These are phyloP conservation scores for Suhomyces emberorum DNA, from an alignment of 805 yeast species.

Conservation along the genomic window DNA sequence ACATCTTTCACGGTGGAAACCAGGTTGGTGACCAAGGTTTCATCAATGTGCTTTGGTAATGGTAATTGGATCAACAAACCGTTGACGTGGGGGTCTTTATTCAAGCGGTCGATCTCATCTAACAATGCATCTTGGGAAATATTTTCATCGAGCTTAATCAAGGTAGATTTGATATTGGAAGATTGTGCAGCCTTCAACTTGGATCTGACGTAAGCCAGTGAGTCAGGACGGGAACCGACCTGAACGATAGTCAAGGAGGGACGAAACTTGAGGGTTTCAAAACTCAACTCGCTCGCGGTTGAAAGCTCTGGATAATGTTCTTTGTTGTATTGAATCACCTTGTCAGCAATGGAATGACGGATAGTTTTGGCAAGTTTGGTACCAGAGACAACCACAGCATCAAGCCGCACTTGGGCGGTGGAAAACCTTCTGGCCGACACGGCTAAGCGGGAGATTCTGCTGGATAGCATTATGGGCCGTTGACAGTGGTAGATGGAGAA, in stretches of 20 bases:
- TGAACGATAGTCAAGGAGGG: constrained; percentile 84
- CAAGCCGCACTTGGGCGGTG: constrained; percentile 10
- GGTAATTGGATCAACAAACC: constrained; percentile 92
- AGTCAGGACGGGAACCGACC: constrained; percentile 87
- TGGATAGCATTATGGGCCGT: constrained; percentile 3
- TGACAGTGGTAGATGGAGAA: no score
- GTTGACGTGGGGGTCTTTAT: constrained; percentile 72
- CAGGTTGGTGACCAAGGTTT: constrained; percentile 72
- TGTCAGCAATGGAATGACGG: constrained; percentile 36
- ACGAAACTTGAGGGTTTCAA: constrained; percentile 45
- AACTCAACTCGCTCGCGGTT: constrained; percentile 15
- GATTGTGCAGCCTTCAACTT: constrained; percentile 86
- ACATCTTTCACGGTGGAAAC: constrained; percentile 87
- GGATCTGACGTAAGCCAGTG: constrained; percentile 87
- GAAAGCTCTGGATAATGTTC: constrained; percentile 21
- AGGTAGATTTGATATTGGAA: constrained; percentile 68
- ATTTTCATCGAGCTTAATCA: constrained; percentile 61
- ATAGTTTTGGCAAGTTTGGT: constrained; percentile 39
- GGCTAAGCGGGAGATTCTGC: constrained; percentile 5
- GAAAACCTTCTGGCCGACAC: constrained; percentile 1
- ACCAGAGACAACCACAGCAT: constrained; percentile 41
- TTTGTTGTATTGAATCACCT: constrained; percentile 36
- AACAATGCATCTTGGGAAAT: constrained; percentile 61
- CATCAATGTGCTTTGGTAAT: constrained; percentile 75
- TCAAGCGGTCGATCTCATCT: constrained; percentile 57